Base-by-base conservation (phyloP, 345 rosid species). In the Salix udensis region DNA sequence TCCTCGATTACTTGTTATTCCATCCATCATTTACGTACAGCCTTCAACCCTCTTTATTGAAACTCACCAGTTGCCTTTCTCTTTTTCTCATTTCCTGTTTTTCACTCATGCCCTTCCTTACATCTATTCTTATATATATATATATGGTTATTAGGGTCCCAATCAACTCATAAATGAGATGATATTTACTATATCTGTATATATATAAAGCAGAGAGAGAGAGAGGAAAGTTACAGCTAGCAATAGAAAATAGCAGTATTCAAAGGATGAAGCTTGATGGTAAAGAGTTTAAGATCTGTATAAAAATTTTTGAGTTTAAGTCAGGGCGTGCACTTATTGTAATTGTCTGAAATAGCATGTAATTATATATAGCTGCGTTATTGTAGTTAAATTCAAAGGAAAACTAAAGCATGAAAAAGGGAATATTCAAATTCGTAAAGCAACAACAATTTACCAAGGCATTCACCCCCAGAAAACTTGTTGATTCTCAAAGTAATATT, bases 21-120 rank as follows among this genome's bases (percentile, higher is more conserved):
- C 86, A 26, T 26, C 28, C 28, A 76, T 74, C 85, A 72, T 77
- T 78, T 42, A 73, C 26, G 26, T 24, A 24, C 78, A 78, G 68
- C 80, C 82, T 70, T 81, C 72, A 77, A 60, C 77, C 46, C 64
- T 82, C 87, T 87, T 88, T 88, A 86, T 86, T 82, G 89, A 86
- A 83, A 82, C 84, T 80, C 88, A 58, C 87, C 85, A 75, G 79
- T 85, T 77, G 76, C 76, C 78, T 78, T 88, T 83, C 73, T 71
- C 81, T 85, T 81, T 78, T 70, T 28, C 74, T 70, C 83, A 74
- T 24, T 46, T 77, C 74, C 77, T 42, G 55, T 67, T 23, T 65
- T 46, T 68, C 48, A n/a, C 50, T 2, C n/a, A 34, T n/a, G 61
- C 1, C 2, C 26, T 55, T 9, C 8, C 23, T 23, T 58, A 0